Evolutionary conservation across 2,329 filamentous ascomycete genomes (phyloP).

Genomic region (Aspergillus calidoustus): DNA sequence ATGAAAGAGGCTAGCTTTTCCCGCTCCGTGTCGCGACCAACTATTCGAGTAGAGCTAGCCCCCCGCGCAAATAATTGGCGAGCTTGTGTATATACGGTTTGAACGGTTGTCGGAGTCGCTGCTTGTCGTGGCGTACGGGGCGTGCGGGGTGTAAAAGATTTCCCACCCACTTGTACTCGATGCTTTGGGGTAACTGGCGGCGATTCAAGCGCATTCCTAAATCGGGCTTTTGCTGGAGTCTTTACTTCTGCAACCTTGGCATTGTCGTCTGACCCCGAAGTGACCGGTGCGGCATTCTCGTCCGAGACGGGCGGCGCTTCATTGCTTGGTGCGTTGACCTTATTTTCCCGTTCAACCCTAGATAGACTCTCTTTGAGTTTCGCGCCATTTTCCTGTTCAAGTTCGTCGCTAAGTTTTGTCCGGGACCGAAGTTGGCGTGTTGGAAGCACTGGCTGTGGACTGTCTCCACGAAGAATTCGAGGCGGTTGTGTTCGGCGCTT

Average conservation of each 20-base stretch:
- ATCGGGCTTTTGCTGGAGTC: conserved; percentile 59
- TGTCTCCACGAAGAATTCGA: conserved; percentile 42
- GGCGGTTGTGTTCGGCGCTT: conserved; percentile 55
- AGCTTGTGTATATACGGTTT: conserved; percentile 84
- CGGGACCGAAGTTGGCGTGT: conserved; percentile 42
- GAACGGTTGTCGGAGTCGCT: conserved; percentile 64
- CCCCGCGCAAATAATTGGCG: conserved; percentile 85
- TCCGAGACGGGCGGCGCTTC: conserved; percentile 53
- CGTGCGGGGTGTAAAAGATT: conserved; percentile 68
- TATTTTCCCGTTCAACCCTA: conserved; percentile 53
- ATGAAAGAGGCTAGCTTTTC: conserved; percentile 73
- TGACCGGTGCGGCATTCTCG: conserved; percentile 50
- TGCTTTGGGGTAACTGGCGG: conserved; percentile 81
- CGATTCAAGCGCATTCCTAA: conserved; percentile 75
- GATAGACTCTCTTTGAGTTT: conserved; percentile 27
- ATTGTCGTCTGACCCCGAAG: conserved; percentile 52
- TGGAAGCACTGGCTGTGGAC: conserved; percentile 28
- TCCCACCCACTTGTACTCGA: conserved; percentile 76
- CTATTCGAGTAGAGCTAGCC: conserved; percentile 72
- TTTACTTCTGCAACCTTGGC: conserved; percentile 47
- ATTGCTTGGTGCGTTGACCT: conserved; percentile 45
- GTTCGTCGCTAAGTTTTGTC: conserved; percentile 34
- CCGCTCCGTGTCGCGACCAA: conserved; percentile 75
- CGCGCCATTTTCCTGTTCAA: conserved; percentile 36
- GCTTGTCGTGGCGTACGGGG: conserved; percentile 79